Evolutionary conservation across 2,329 filamentous ascomycete genomes (phyloP), one percentile per base, ranked within the genome.

Genomic region (Acephala macrosclerotiorum): DNA sequence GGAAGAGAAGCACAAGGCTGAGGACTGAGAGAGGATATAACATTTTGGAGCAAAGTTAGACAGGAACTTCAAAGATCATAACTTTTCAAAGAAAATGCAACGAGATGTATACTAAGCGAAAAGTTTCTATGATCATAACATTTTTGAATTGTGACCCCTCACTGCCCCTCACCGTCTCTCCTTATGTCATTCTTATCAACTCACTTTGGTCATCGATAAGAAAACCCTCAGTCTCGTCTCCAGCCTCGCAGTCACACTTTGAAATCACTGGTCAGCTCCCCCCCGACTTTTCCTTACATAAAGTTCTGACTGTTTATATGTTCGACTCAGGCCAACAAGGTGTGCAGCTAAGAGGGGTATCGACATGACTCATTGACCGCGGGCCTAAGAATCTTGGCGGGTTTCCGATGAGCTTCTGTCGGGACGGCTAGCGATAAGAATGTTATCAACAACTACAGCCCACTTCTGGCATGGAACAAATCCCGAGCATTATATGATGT

Each of bases 1-100:
- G 55, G 25, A 62, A 55, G 16, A 71, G 63, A 26, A 71, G 64
- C 36, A 72, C 12, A 38, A 72, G 49, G 49, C 64, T 64, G 29
- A 72, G 64, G 47, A 72, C 68, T 16, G 71, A 71, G 40, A 71
- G 57, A 58, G 69, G 70, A 42, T 70, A 72, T 36, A 71, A 61
- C 71, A 74, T 73, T 57, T 60, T 72, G 56, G 8, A 11, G 8
- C 11, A 40, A 47, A 22, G 40, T n/a, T 4, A 4, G 12, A 26
- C n/a, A 56, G 4, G 33, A 16, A 11, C 6, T 29, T 11, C 12
- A 11, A 33, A 29, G 5, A 29, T 53, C 49, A 53, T 22, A 26
- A 49, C 9, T 25, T 8, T 22, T 22, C 20, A 7, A 6, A 8
- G 20, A 20, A 12, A 11, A 49, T 25, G 11, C 7, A 8, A 42